These are phyloP conservation scores for Sorghum bicolor DNA, from an alignment of 176 grass and related monocot species.

Conservation along the genomic window Sorghum_bicolor_NCBIv3 NC_012870.2:11198001-11198500, in stretches of 20 bases:
- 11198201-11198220: constrained; percentile 24
- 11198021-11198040: neutral
- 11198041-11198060: constrained; percentile 14
- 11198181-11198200: neutral
- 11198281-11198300: constrained; percentile 63
- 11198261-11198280: constrained; percentile 10
- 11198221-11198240: constrained; percentile 28
- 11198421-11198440: neutral
- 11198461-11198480: constrained; percentile 51
- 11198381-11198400: constrained; percentile 54
- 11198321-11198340: neutral
- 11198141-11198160: constrained; percentile 59
- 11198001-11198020: neutral
- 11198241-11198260: neutral
- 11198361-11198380: constrained; percentile 55
- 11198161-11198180: constrained; percentile 19
- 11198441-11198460: neutral
- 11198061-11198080: constrained; percentile 23
- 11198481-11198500: constrained; percentile 36
- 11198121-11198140: constrained; percentile 32
- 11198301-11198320: constrained; percentile 54
- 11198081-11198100: constrained; percentile 25
- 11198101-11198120: constrained; percentile 37
- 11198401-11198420: neutral
- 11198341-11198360: constrained; percentile 32